These are phyloP conservation scores for Wakefieldia striispora DNA, from an alignment of 768 basidiomycete genomes.

Conservation along the genomic window DNA sequence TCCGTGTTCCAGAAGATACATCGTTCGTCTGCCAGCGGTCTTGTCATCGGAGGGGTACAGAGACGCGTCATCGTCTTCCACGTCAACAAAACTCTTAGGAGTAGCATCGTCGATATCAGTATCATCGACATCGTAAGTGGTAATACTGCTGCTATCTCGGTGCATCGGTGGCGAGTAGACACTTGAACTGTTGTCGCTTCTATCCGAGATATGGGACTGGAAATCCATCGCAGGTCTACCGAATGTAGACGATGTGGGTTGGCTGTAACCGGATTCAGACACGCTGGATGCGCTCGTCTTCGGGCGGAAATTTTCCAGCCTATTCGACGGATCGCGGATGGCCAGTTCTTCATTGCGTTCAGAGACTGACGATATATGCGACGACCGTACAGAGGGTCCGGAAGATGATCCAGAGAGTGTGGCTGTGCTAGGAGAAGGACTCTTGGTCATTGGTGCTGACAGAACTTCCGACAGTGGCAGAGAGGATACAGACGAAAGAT, in stretches of 20 bases:
- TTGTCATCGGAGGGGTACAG: constrained; percentile 30
- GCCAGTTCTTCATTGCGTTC: constrained; percentile 13
- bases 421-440: constrained; percentile 18
- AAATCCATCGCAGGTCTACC: background rate
- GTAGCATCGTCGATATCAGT: constrained; percentile 16
- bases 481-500: constrained; percentile 30
- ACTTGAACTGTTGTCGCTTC: constrained; percentile 16
- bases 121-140: constrained; percentile 24
- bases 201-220: constrained; percentile 20
- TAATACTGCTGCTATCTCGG: constrained; percentile 15
- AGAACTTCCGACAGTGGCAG: constrained; percentile 14
- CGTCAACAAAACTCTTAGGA: constrained; percentile 12
- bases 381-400: constrained; percentile 28
- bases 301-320: constrained; percentile 15
- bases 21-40: constrained; percentile 34
- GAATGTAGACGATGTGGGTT: constrained; percentile 6
- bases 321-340: constrained; percentile 9
- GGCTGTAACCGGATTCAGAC: constrained; percentile 23
- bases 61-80: constrained; percentile 30
- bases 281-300: constrained; percentile 18
- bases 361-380: constrained; percentile 17
- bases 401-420: constrained; percentile 32
- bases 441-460: constrained; percentile 8
- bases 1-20: constrained; percentile 32
- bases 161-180: constrained; percentile 18